Evolutionary conservation across 2,329 filamentous ascomycete species (phyloP), one percentile per base, ranked within the genome.

Genomic region (Fusarium chlamydosporum): DNA sequence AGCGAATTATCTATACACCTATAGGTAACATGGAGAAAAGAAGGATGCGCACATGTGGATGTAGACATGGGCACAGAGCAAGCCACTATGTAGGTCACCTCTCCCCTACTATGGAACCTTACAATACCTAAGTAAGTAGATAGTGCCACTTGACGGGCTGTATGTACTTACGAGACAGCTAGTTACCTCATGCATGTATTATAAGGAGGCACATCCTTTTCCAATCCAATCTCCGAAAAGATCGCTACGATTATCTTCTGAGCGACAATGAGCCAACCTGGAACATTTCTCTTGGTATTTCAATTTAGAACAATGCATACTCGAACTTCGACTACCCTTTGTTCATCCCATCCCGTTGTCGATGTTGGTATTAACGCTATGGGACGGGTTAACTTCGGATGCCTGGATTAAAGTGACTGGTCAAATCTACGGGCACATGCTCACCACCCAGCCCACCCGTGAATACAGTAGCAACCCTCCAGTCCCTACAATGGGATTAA

Each of bases 21-120:
- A 23, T 23, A 23, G 23, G 23, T 23, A 23, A 23, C 23, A 13
- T n/a, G 29, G 31, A 37, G 41, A 61, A 41, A 31, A 37, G 54
- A 65, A 68, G 65, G 45, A 46, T 60, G 45, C 59, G 65, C 40
- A 38, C 54, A 46, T 43, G 23, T 23, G 23, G 23, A 46, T 48
- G 58, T 37, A 52, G 34, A 59, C 47, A 64, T n/a, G n/a, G n/a
- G n/a, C 59, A 64, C 62, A 38, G 26, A 51, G 23, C 23, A 47
- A 53, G 37, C 40, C 40, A 54, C 31, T 29, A 23, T 4, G 23
- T 23, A n/a, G n/a, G n/a, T n/a, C 16, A 20, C 7, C 9, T 11
- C 26, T 23, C 23, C 5, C 23, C n/a, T n/a, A n/a, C n/a, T n/a
- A n/a, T n/a, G n/a, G n/a, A 23, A 23, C 23, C 23, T 23, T 23